Evolutionary conservation across 2,329 filamentous ascomycete genomes (phyloP).

Genomic region (Colletotrichum theobromicola): DNA sequence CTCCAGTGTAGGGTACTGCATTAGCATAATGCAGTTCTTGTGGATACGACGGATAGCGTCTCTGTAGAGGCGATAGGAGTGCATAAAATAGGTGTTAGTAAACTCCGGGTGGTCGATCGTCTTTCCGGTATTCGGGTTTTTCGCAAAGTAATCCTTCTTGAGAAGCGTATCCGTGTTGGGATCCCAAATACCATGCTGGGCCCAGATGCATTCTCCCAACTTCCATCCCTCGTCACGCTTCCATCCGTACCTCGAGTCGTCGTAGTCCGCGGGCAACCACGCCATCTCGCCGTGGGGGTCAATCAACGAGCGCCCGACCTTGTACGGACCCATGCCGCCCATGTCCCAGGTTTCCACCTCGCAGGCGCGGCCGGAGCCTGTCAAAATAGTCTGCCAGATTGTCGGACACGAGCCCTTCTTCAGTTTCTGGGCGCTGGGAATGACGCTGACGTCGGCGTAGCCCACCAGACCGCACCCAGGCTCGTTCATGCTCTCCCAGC

Average conservation of each 20-base stretch:
- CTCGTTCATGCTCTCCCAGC: slow-evolving; percentile 97
- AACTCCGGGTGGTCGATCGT: slow-evolving; percentile 82
- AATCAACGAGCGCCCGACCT: slow-evolving; percentile 80
- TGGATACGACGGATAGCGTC: slow-evolving; percentile 78
- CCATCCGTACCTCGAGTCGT: slow-evolving; percentile 90
- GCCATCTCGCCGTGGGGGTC: slow-evolving; percentile 86
- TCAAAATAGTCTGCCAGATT: slow-evolving; percentile 91
- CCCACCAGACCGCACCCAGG: slow-evolving; percentile 89
- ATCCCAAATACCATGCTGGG: slow-evolving; percentile 96
- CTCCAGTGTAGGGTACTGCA: slow-evolving; percentile 91
- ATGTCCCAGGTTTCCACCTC: slow-evolving; percentile 95
- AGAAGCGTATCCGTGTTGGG: slow-evolving; percentile 76
- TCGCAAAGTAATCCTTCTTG: slow-evolving; percentile 86
- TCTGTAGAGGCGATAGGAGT: slow-evolving; percentile 79
- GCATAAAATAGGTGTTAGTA: slow-evolving; percentile 90
- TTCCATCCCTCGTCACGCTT: slow-evolving; percentile 88
- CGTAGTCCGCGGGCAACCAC: slow-evolving; percentile 83
- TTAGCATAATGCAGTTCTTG: slow-evolving; percentile 83
- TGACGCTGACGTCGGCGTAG: slow-evolving; percentile 77
- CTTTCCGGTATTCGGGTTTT: slow-evolving; percentile 76
- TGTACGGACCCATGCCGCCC: slow-evolving; percentile 89
- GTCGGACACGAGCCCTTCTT: slow-evolving; percentile 94
- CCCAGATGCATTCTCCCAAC: slow-evolving; percentile 94
- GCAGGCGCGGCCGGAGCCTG: slow-evolving; percentile 87
- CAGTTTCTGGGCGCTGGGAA: slow-evolving; percentile 86